phyloP scores from a whole-genome alignment of 1,284 basidiomycete species.

The Cryptococcus wingfieldii region DNA sequence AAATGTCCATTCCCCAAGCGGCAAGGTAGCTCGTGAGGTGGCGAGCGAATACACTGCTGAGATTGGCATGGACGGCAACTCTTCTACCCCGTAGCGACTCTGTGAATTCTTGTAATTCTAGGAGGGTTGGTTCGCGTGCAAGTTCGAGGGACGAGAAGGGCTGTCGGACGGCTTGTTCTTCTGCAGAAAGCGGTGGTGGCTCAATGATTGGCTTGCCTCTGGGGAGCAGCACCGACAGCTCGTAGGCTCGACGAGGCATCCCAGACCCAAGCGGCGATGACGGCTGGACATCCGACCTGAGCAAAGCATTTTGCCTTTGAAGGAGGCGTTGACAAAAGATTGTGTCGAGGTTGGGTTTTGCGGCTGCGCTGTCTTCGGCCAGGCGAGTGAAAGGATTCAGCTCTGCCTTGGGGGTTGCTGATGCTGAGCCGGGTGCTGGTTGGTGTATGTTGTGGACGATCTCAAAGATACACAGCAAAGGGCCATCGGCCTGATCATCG shows the following conservation, averaged over 20 bases:
- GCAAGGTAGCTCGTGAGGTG: conserved; percentile 85
- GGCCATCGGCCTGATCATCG: conserved; percentile 18
- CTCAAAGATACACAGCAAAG: conserved; percentile 57
- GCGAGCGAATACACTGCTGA: conserved; percentile 77
- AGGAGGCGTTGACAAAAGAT: conserved; percentile 64
- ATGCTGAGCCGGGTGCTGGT: conserved; percentile 21
- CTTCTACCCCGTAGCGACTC: conserved; percentile 75
- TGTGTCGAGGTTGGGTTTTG: conserved; percentile 59
- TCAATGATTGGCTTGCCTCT: conserved; percentile 45
- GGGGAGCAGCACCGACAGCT: conserved; percentile 46
- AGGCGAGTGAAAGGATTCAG: conserved; percentile 37
- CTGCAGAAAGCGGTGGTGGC: conserved; percentile 42
- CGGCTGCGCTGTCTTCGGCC: conserved; percentile 34
- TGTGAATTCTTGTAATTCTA: conserved; percentile 70
- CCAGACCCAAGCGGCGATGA: conserved; percentile 34
- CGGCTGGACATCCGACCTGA: conserved; percentile 48
- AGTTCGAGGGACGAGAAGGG: conserved; percentile 54
- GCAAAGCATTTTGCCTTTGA: conserved; percentile 60
- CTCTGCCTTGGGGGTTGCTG: conserved; percentile 41
- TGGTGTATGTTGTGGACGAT: conserved; percentile 51
- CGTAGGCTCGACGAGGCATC: conserved; percentile 41
- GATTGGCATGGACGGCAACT: conserved; percentile 73
- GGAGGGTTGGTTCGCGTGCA: conserved; percentile 66
- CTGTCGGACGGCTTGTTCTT: conserved; percentile 54
- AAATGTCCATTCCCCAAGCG: conserved; percentile 90